Evolutionary conservation across 1,284 basidiomycete genomes (phyloP), one percentile per base, ranked within the genome.

Genomic region (Taiwanofungus camphoratus): DNA sequence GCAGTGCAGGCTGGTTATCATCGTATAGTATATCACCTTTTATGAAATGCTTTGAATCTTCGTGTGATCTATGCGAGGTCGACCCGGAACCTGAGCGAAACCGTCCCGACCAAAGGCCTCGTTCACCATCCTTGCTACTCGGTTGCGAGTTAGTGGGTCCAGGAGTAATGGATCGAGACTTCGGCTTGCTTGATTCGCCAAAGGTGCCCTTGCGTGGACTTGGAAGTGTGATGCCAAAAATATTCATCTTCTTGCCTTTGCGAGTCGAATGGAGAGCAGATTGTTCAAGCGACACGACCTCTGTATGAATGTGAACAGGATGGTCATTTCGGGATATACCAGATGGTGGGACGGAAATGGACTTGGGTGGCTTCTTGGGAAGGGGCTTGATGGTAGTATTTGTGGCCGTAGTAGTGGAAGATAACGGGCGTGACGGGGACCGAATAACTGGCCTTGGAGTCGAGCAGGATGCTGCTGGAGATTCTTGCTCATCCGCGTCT

Each of bases 371-470:
- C 35, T 48, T 53, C 48, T 36, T 52, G 13, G 43, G 48, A 18
- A 44, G 49, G 15, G 79, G 76, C 9, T 73, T 76, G 42, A 76
- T 65, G 16, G 81, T 81, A 11, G 71, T 67, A 51, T 74, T 74
- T 2, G 79, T 80, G 2, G 73, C 71, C 13, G 74, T 74, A 1
- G 79, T 82, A 0, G 74, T 76, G 13, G 76, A 73, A 2, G 83
- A 85, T 23, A 86, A 59, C 3, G 82, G 82, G 5, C 82, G 71
- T 15, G 74, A 79, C 37, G 70, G 73, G 12, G 76, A 61, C 21
- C 77, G 71, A 1, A 70, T 63, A 20, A 66, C 50, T 0, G 77
- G 74, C 54, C 75, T 79, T 35, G 73, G 65, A 41, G 49, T 48
- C 0, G 58, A 54, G 29, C 49, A 42, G 56, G 64, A 39, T 13